Evolutionary conservation across 1,284 basidiomycete species (phyloP).

Genomic region (Fereydounia khargensis): DNA sequence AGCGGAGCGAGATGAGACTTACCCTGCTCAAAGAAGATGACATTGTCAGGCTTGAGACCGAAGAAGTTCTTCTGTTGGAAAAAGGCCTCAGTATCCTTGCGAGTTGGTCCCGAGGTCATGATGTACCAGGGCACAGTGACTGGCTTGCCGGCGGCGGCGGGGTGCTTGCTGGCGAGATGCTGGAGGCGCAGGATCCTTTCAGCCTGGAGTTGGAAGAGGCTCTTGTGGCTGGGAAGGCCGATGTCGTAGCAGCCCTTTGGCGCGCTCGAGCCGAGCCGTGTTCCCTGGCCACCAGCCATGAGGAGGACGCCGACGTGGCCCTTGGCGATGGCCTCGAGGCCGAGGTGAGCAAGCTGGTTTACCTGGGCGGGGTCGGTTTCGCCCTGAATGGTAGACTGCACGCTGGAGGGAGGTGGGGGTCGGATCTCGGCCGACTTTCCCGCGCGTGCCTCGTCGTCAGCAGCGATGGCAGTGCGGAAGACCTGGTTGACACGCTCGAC

Average conservation of each 20-base stretch:
- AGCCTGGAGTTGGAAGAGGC: conserved; percentile 94
- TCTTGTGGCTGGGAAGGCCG: conserved; percentile 84
- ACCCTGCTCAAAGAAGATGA: conserved; percentile 98
- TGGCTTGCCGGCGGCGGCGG: conserved; percentile 63
- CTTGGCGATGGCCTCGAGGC: conserved; percentile 75
- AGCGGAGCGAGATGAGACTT: conserved; percentile 27
- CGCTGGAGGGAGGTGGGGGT: conserved; percentile 38
- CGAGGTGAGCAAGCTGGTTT: conserved; percentile 66
- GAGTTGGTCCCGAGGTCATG: conserved; percentile 97
- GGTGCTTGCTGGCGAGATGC: conserved; percentile 64
- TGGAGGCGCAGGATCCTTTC: conserved; percentile 86
- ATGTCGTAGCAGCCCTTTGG: conserved; percentile 99
- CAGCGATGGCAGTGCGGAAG: conserved; percentile 72
- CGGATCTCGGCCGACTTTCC: conserved; percentile 56
- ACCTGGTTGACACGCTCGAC: conserved; percentile 87
- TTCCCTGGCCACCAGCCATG: conserved; percentile 97
- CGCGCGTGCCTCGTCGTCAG: conserved; percentile 65
- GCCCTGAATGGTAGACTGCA: conserved; percentile 39
- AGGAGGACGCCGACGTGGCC: conserved; percentile 88
- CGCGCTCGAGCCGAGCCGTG: conserved; percentile 81
- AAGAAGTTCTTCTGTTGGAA: conserved; percentile 79
- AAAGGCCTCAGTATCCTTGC: conserved; percentile 79
- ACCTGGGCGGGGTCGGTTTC: conserved; percentile 42
- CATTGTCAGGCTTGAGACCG: conserved; percentile 75
- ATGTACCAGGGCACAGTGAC: conserved; percentile 89